Conservation (phyloP, 78 protist species). For the Emiliania huxleyi region DNA sequence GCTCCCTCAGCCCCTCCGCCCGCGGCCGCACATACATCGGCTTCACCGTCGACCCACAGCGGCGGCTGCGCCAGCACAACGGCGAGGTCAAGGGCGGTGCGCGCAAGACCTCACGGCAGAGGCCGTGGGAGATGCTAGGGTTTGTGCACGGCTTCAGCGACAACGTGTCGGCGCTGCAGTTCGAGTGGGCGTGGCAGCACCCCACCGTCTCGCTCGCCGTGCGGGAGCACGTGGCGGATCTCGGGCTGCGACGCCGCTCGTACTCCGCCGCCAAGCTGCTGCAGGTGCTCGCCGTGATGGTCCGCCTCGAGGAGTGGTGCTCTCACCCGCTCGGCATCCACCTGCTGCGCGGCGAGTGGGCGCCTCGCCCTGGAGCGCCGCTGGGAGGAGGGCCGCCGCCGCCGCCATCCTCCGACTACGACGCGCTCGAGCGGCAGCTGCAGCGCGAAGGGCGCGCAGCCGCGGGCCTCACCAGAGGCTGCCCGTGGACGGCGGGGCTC, state of each 20-base stretch:
- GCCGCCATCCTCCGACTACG: neutral
- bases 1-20: neutral
- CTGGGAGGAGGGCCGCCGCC: neutral
- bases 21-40: conserved; percentile 58
- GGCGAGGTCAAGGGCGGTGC: conserved; percentile 74
- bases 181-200: conserved; percentile 68
- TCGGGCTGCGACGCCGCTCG: neutral
- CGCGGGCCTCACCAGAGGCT: no score
- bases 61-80: conserved; percentile 71
- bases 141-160: conserved; percentile 54
- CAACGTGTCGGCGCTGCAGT: conserved; percentile 47
- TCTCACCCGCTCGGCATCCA: neutral
- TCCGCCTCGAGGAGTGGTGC: neutral
- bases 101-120: conserved; percentile 15
- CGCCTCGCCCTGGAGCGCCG: neutral
- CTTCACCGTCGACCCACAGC: conserved; percentile 58
- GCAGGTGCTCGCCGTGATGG: neutral
- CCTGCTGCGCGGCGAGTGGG: neutral
- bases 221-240: neutral
- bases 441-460: no score
- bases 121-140: conserved; percentile 63
- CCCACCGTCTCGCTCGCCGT: conserved; percentile 9
- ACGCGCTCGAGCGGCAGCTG: no score
- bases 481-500: no score
- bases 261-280: neutral